A percentile compares a stretch with the other conserved stretches of the same genome.
Conservation (phyloP, 2,329 filamentous ascomycete genomes). For the Lachnellula hyalina region DNA sequence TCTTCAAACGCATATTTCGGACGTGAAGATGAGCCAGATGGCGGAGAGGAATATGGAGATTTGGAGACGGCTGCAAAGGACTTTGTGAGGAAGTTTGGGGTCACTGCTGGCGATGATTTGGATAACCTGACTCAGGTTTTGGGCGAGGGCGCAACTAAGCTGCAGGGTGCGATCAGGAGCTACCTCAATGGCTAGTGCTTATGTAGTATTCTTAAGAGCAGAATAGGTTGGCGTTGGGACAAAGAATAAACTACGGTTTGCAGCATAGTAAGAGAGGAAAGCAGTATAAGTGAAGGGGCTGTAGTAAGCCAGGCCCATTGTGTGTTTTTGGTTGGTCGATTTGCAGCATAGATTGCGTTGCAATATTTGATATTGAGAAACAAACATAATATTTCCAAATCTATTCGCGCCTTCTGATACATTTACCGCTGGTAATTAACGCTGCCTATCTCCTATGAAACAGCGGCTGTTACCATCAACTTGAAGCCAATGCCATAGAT, state of each 20-base stretch:
- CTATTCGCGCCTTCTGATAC: neutral
- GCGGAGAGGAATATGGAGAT: slow-evolving; percentile 77
- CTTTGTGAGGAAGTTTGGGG: slow-evolving; percentile 89
- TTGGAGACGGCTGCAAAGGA: slow-evolving; percentile 92
- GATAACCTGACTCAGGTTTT: slow-evolving; percentile 81
- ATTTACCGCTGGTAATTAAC: neutral
- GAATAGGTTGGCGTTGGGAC: slow-evolving; percentile 11
- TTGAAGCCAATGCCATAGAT: neutral
- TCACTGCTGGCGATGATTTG: slow-evolving; percentile 91
- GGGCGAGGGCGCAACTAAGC: slow-evolving; percentile 76
- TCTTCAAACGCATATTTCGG: slow-evolving; percentile 98
- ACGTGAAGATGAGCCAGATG: slow-evolving; percentile 75
- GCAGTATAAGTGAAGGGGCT: neutral
- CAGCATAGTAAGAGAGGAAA: neutral
- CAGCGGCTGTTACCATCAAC: neutral
- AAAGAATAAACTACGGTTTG: neutral
- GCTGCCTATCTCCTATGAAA: neutral
- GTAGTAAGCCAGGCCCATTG: neutral
- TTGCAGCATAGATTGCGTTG: slow-evolving; percentile 22
- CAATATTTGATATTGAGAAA: neutral
- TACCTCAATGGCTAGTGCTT: slow-evolving; percentile 54
- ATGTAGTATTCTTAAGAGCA: neutral
- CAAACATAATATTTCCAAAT: neutral
- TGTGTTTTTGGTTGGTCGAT: neutral
- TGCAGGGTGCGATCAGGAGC: slow-evolving; percentile 70